Evolutionary conservation across 2,329 filamentous ascomycete genomes (phyloP), one percentile per base, ranked within the genome.

Genomic region (Fusarium nygamai): DNA sequence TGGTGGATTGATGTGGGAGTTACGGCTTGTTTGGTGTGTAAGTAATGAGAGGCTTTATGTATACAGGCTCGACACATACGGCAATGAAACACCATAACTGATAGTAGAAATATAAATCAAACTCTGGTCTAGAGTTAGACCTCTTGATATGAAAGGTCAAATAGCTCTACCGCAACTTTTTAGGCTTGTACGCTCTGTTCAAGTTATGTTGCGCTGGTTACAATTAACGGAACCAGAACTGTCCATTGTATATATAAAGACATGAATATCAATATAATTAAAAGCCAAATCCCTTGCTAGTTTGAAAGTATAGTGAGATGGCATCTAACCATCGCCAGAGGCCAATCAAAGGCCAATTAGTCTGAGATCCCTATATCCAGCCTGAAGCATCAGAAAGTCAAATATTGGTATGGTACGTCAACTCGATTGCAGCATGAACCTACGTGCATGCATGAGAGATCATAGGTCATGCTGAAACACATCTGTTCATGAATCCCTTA

Each of bases 391-490:
- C 17, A 24, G 31, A 20, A 24, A 34, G 31, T 20, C 22, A 34
- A n/a, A 51, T 9, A 24, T 14, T 24, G 13, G 11, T 16, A 24
- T 19, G 6, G n/a, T 34, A 11, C 14, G 12, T 5, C 7, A 4
- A 10, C 16, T 14, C 22, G 4, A 34, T 24, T 24, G 6, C 48
- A 24, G 16, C 27, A 12, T 51, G 8, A 24, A 24, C 16, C 22
- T 51, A 14, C 22, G 3, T 24, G 10, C 3, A 34, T 3, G 13
- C 5, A 22, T 36, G 14, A 6, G 8, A 17, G 3, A 20, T 24
- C 13, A 20, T 46, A 17, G 2, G 22, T 1, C 5, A 34, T 27
- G 24, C 13, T 12, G 2, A 27, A 7, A 6, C 1, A 14, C 4
- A 24, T 27, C 22, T 24, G 4, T 16, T 36, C 3, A 6, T 27